Evolutionary conservation across 805 yeast genomes (phyloP).

Genomic region (Hanseniaspora lindneri): DNA sequence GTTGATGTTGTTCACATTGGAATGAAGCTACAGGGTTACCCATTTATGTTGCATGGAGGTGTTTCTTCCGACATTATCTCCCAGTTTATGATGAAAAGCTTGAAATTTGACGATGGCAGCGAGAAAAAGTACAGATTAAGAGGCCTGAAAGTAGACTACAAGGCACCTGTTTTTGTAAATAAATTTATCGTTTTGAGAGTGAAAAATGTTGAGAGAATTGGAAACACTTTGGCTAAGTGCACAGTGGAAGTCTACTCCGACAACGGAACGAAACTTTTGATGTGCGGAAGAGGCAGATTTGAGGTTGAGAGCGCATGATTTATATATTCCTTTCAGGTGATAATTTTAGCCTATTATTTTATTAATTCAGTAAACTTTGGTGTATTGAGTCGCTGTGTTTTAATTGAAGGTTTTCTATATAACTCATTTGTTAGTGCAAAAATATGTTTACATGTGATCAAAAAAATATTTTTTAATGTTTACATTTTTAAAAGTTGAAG

Average conservation of each 20-base stretch:
- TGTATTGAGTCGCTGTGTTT: no score
- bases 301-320: conserved; percentile 24
- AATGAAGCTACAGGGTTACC: conserved; percentile 69
- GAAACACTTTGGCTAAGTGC: conserved; percentile 29
- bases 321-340: no score
- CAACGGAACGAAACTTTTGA: conserved; percentile 39
- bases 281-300: conserved; percentile 39
- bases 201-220: conserved; percentile 27
- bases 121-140: conserved; percentile 31
- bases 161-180: conserved; percentile 64
- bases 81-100: conserved; percentile 56
- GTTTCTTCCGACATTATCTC: conserved; percentile 68
- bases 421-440: no score
- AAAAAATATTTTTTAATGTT: no score
- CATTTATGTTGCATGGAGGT: conserved; percentile 82
- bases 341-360: no score
- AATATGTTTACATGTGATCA: no score
- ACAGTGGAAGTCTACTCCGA: conserved; percentile 43
- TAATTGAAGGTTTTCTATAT: no score
- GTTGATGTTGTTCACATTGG: conserved; percentile 68
- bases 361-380: no score
- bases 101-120: conserved; percentile 25
- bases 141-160: conserved; percentile 36
- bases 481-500: no score
- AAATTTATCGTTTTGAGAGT: conserved; percentile 61